These are phyloP conservation scores for Grigorovia transvaalensis DNA, from an alignment of 805 yeast species.

Conservation along the genomic window DNA sequence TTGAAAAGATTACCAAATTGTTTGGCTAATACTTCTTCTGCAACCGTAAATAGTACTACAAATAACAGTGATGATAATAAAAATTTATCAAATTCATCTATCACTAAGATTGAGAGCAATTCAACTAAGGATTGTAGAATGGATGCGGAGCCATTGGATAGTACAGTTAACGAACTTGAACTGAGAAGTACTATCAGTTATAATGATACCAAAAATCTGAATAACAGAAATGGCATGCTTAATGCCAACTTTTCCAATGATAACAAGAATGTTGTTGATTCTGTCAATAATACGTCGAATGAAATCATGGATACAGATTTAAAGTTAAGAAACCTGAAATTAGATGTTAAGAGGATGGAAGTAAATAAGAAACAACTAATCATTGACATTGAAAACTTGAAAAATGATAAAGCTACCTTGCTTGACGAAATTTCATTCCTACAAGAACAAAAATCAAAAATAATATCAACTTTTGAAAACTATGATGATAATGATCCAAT, in stretches of 20 bases:
- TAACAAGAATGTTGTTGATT: not conserved
- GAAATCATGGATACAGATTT: constrained; percentile 19
- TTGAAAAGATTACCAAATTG: constrained; percentile 1
- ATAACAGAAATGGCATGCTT: constrained; percentile 5
- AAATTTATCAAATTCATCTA: not conserved
- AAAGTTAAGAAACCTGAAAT: constrained; percentile 32
- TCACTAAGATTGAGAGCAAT: not conserved
- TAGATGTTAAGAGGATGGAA: constrained; percentile 33
- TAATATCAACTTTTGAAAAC: not conserved
- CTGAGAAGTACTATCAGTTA: not conserved
- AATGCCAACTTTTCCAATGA: not conserved
- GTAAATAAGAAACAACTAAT: constrained; percentile 34
- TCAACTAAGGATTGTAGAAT: not conserved
- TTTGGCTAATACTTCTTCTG: not conserved
- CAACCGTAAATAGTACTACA: not conserved
- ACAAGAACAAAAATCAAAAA: constrained; percentile 3
- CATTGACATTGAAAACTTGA: constrained; percentile 44
- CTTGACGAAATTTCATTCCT: constrained; percentile 35
- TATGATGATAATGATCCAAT: constrained; percentile 1
- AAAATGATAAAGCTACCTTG: constrained; percentile 37
- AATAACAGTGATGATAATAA: not conserved
- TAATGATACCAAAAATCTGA: not conserved
- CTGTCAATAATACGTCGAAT: not conserved
- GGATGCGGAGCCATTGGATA: not conserved
- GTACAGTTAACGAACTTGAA: not conserved